Base-by-base conservation (phyloP, 2,329 filamentous ascomycete species). In the Exophiala oligosperma region DNA sequence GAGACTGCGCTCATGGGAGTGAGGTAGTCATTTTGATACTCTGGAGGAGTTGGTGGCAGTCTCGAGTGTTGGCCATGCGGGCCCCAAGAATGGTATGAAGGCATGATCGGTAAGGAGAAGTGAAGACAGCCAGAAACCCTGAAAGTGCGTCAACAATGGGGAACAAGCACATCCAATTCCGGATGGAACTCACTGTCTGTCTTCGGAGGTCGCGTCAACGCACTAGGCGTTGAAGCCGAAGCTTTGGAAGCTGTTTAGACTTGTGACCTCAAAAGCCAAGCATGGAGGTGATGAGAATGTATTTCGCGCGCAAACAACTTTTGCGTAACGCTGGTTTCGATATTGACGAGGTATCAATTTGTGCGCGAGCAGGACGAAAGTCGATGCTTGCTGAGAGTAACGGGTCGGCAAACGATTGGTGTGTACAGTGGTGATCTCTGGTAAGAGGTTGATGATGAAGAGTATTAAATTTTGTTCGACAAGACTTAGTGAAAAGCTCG, bases 401-500 rank as follows among this genome's bases (percentile, higher is more conserved):
- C 4, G 35, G 38, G 49, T 35, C 54, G 47, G 37, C 24, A 40
- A 49, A 46, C 23, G 56, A 40, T 37, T 40, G 38, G 12, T 56
- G 47, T 54, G 40, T 35, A 47, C 48, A 57, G 29, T 35, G 32
- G 32, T 38, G 43, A 43, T 17, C 38, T 57, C 40, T 28, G 24
- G 14, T 23, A 46, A 17, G 24, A 44, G 32, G 50, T 46, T 44
- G n/a, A 9, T 11, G 49, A 35, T 28, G 24, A 28, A 32, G 48
- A 28, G 17, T 29, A 54, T 52, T 28, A 29, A 28, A 29, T 32
- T 49, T 40, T 49, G 56, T 5, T 37, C 26, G 76, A 78, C 76
- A 76, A 79, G 72, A 75, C 76, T 78, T 79, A 78, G 75, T 77
- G 73, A 79, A 79, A 79, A 78, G 76, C 75, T 79, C 76, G 76